Percentiles rank a stretch among this genome's conserved stretches.
Conservation (phyloP, 805 yeast genomes). For the Cyberlindnera sargentensis region DNA sequence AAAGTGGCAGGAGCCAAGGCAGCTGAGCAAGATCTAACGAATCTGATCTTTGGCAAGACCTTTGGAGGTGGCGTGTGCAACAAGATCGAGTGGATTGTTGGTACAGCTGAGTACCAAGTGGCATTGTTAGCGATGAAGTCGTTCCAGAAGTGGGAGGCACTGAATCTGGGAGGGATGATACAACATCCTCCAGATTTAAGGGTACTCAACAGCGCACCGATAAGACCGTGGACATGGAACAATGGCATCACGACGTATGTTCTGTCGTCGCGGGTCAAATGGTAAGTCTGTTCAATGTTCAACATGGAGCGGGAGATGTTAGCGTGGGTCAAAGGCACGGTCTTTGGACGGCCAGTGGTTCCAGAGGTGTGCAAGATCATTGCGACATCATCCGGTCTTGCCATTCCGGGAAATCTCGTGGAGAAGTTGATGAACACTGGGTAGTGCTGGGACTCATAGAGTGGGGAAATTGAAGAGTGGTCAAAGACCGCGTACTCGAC, state of each 20-base stretch:
- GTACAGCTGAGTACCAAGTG: slow-evolving; percentile 73
- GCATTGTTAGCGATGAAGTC: slow-evolving; percentile 45
- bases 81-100: slow-evolving; percentile 66
- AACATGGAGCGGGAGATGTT: slow-evolving; percentile 54
- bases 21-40: slow-evolving; percentile 67
- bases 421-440: slow-evolving; percentile 27
- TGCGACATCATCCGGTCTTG: slow-evolving; percentile 48
- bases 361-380: slow-evolving; percentile 68
- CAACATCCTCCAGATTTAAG: slow-evolving; percentile 52
- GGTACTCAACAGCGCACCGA: slow-evolving; percentile 59
- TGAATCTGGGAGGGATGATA: slow-evolving; percentile 55
- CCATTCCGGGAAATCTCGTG: slow-evolving; percentile 32
- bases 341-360: slow-evolving; percentile 71
- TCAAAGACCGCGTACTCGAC: slow-evolving; percentile 35
- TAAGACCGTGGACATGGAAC: slow-evolving; percentile 71
- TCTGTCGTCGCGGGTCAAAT: slow-evolving; percentile 39
- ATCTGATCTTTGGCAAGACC: slow-evolving; percentile 48
- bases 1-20: slow-evolving; percentile 63
- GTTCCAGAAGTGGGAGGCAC: slow-evolving; percentile 55
- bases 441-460: slow-evolving; percentile 23
- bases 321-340: slow-evolving; percentile 62
- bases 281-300: slow-evolving; percentile 55
- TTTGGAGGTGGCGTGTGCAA: slow-evolving; percentile 44
- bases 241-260: slow-evolving; percentile 69
- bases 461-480: slow-evolving; percentile 18